Conservation (phyloP, 2,329 filamentous ascomycete species). For the Juglanconis juglandina region DNA sequence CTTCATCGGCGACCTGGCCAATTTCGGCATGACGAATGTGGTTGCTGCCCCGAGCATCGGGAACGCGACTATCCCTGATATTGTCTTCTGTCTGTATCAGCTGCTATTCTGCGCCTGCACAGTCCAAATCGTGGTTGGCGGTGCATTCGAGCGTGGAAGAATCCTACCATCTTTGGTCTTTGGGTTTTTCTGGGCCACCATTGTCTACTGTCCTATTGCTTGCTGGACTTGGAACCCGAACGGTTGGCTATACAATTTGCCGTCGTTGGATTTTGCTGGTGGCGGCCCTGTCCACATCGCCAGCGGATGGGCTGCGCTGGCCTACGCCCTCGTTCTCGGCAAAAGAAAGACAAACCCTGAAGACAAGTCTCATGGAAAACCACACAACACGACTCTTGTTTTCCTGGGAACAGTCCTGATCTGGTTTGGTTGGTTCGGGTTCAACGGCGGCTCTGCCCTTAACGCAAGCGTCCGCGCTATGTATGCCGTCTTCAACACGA, state of each 20-base stretch:
- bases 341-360: conserved; percentile 49
- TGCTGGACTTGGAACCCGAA: conserved; percentile 67
- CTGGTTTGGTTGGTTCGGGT: conserved; percentile 60
- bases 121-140: conserved; percentile 63
- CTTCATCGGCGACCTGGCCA: conserved; percentile 74
- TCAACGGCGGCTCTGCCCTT: conserved; percentile 49
- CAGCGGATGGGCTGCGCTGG: conserved; percentile 59
- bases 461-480: conserved; percentile 51
- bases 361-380: conserved; percentile 48
- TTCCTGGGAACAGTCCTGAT: conserved; percentile 63
- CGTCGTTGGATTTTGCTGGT: conserved; percentile 58
- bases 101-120: conserved; percentile 59
- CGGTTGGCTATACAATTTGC: conserved; percentile 62
- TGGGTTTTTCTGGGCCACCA: conserved; percentile 60
- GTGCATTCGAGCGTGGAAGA: conserved; percentile 56
- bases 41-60: conserved; percentile 58
- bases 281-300: conserved; percentile 64
- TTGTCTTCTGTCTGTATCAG: conserved; percentile 65
- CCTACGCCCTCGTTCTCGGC: conserved; percentile 61
- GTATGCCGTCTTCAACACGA: conserved; percentile 57
- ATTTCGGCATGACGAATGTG: conserved; percentile 68
- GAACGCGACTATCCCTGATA: conserved; percentile 55
- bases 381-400: conserved; percentile 62
- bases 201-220: conserved; percentile 62
- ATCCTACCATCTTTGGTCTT: conserved; percentile 45